A percentile compares a stretch with the other conserved stretches of the same genome.
Conservation (phyloP, 306 rosid species). For the Notholithocarpus densiflorus region DNA sequence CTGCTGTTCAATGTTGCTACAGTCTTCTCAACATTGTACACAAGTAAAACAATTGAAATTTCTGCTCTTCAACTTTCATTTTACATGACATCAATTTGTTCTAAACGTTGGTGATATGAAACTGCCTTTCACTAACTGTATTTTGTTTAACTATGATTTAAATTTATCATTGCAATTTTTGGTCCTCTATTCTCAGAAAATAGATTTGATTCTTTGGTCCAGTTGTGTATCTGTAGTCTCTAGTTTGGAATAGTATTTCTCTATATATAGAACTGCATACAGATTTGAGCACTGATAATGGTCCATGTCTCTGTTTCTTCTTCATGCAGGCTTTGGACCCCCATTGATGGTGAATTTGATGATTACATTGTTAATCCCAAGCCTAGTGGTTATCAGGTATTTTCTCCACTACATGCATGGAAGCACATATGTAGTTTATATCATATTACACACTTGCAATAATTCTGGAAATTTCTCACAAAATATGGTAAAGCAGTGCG, state of each 20-base stretch:
- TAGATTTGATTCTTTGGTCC: not conserved
- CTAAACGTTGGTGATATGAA: not conserved
- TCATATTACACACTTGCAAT: no score
- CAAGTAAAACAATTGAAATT: constrained; percentile 49
- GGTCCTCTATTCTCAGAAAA: not conserved
- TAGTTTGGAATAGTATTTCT: not conserved
- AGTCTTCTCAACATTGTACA: constrained; percentile 86
- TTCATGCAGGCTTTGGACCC: constrained; percentile 75
- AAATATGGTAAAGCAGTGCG: no score
- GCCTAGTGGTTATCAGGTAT: constrained; percentile 97
- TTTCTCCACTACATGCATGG: constrained; percentile 3
- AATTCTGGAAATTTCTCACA: no score
- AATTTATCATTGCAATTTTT: not conserved
- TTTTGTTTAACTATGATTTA: not conserved
- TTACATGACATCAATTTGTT: constrained; percentile 3
- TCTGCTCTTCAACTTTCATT: constrained; percentile 3
- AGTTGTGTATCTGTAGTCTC: not conserved
- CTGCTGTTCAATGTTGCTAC: constrained; percentile 93
- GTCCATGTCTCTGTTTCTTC: constrained; percentile 4
- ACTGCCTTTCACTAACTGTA: not conserved
- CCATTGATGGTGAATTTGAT: constrained; percentile 95
- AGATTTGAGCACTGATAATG: not conserved
- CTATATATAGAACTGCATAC: not conserved
- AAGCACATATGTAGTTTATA: no score
- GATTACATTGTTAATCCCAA: constrained; percentile 96